A percentile compares a stretch with the other conserved stretches of the same genome.
Conservation (phyloP, 257 asterid genomes). For the Gynochthodes officinalis region DNA sequence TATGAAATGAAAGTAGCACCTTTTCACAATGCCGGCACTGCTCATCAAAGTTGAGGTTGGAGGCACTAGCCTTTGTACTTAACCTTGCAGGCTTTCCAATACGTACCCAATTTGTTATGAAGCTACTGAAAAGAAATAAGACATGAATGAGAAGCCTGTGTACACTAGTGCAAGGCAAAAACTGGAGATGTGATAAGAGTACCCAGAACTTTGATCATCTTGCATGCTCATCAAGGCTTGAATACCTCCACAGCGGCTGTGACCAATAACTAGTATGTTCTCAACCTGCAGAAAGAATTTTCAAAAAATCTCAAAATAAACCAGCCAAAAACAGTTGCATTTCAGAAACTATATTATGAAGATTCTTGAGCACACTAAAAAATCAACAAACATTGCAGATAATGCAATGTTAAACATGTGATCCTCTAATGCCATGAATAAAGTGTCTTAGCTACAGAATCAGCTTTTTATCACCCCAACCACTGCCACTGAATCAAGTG, state of each 20-base stretch:
- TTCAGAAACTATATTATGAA: too few species aligned
- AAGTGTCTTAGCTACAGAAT: too few species aligned
- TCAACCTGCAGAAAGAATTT: conserved; percentile 53
- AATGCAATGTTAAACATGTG: too few species aligned
- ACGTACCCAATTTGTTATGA: conserved; percentile 74
- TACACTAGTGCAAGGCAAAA: neutral
- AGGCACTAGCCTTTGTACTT: conserved; percentile 64
- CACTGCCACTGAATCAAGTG: too few species aligned
- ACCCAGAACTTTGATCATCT: conserved; percentile 67
- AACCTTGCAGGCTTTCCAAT: conserved; percentile 62
- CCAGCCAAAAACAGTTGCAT: too few species aligned
- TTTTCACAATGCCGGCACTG: conserved; percentile 97
- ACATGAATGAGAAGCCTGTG: conserved; percentile 22
- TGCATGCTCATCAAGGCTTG: conserved; percentile 88
- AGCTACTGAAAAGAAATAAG: conserved; percentile 54
- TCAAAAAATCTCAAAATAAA: too few species aligned
- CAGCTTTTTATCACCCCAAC: too few species aligned
- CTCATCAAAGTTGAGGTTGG: conserved; percentile 77
- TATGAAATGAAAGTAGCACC: conserved; percentile 35
- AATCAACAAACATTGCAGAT: too few species aligned
- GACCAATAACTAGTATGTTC: conserved; percentile 81
- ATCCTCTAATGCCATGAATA: too few species aligned
- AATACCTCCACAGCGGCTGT: conserved; percentile 97
- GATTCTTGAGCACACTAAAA: too few species aligned
- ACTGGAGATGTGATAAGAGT: neutral